Conservation (phyloP, 768 basidiomycete species). For the Lentinula lateritia region DNA sequence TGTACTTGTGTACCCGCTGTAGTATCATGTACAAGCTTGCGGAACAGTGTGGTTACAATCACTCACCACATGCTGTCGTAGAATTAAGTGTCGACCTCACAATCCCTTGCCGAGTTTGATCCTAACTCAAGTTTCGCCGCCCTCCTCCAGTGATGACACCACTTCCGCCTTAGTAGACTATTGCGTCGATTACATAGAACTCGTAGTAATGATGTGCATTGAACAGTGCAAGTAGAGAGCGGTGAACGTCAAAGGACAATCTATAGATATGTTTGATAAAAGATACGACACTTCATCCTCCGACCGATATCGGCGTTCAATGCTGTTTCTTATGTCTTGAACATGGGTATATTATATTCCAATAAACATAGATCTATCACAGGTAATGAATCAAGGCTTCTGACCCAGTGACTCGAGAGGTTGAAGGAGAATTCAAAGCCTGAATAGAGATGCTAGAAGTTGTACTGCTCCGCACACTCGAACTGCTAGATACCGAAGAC, state of each 20-base stretch:
- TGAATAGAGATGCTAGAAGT: not conserved
- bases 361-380: not conserved
- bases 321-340: no score
- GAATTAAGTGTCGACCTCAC: not conserved
- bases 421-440: not conserved
- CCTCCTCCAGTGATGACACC: not conserved
- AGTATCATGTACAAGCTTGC: not conserved
- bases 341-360: no score
- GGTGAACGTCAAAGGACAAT: no score
- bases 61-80: not conserved
- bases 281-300: no score
- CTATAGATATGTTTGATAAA: no score
- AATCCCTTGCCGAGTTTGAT: not conserved
- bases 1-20: not conserved
- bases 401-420: not conserved
- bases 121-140: not conserved
- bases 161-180: no score
- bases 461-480: no score
- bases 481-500: not conserved
- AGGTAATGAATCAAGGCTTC: not conserved
- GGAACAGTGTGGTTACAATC: not conserved
- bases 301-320: no score
- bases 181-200: no score
- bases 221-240: no score
- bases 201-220: no score